Base-by-base conservation (phyloP, 1,139 yeast genomes). In the Nakaseomyces delphensis region DNA sequence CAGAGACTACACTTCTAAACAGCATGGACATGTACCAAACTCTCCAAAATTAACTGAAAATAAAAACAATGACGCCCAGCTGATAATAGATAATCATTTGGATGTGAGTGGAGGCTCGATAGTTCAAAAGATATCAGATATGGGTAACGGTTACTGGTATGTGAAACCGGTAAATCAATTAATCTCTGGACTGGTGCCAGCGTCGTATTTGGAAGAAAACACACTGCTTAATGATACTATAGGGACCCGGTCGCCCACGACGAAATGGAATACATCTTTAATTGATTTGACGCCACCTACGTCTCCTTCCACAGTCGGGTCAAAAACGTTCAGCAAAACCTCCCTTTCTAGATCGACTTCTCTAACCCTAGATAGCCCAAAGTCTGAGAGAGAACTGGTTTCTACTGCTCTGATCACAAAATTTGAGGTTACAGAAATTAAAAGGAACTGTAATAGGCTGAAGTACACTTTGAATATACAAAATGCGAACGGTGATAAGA, bases 171-270 rank as follows among this genome's bases (percentile, higher is more conserved):
- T 54, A 1, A 51, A 49, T 36, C 45, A 49, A 25, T 24, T 56
- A 13, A 56, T 55, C 4, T 45, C 49, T 24, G 58, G 58, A 3
- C 36, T 53, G 29, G 48, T 56, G 2, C 59, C 59, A 14, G 24
- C 41, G 8, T 25, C 45, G n/a, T 46, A 48, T 31, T 37, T 56
- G 14, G 43, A 45, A 21, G 51, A 55, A 37, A 45, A 54, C 36
- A 35, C 36, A 10, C 40, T 43, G 3, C 40, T 51, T 25, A 44
- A 44, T 32, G 37, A 39, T 7, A 38, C 40, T 3, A 25, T 45
- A 15, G 21, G 44, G 11, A 15, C 13, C 13, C 35, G 40, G 19
- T 23, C 41, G 13, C 43, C 36, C 21, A 33, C 33, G 1, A 25
- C 28, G 4, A 37, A n/a, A 19, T 36, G 30, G 20, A 18, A 24